A percentile compares a stretch with the other conserved stretches of the same genome.
These are phyloP conservation scores for Schizothecium vesticola DNA, from an alignment of 495 filamentous ascomycete species.

Conservation along the genomic window DNA sequence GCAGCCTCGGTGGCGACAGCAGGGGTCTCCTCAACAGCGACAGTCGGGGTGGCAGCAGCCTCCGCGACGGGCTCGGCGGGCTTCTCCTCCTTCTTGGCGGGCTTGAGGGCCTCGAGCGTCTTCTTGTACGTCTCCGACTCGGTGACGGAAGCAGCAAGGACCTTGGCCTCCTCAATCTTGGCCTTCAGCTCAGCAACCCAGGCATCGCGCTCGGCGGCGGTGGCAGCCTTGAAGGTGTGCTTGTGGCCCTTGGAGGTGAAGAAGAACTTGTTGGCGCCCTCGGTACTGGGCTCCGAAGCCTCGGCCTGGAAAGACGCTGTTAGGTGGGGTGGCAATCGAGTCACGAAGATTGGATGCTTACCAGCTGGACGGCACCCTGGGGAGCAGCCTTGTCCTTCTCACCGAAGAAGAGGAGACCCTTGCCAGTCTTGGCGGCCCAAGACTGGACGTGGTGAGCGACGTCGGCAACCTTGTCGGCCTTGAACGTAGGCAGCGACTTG, in stretches of 20 bases:
- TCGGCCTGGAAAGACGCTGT: slow-evolving; percentile 56
- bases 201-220: slow-evolving; percentile 72
- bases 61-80: slow-evolving; percentile 27
- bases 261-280: slow-evolving; percentile 70
- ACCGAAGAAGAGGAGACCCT: slow-evolving; percentile 88
- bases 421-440: slow-evolving; percentile 89
- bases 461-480: slow-evolving; percentile 76
- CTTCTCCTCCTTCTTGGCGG: slow-evolving; percentile 46
- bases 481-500: slow-evolving; percentile 68
- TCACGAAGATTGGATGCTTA: slow-evolving; percentile 37
- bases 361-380: slow-evolving; percentile 76
- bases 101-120: slow-evolving; percentile 66
- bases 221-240: slow-evolving; percentile 80
- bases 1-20: slow-evolving; percentile 37
- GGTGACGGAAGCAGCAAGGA: slow-evolving; percentile 59
- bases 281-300: slow-evolving; percentile 68
- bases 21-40: slow-evolving; percentile 32
- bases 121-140: slow-evolving; percentile 75
- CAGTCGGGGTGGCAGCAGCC: slow-evolving; percentile 23
- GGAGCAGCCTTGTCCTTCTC: slow-evolving; percentile 80
- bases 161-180: slow-evolving; percentile 74
- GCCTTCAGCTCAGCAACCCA: slow-evolving; percentile 77
- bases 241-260: slow-evolving; percentile 82
- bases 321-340: slow-evolving; percentile 11
- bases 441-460: slow-evolving; percentile 73